Base-by-base conservation (phyloP, 202 grass and related monocot genomes). In the Panicum hallii region DNA sequence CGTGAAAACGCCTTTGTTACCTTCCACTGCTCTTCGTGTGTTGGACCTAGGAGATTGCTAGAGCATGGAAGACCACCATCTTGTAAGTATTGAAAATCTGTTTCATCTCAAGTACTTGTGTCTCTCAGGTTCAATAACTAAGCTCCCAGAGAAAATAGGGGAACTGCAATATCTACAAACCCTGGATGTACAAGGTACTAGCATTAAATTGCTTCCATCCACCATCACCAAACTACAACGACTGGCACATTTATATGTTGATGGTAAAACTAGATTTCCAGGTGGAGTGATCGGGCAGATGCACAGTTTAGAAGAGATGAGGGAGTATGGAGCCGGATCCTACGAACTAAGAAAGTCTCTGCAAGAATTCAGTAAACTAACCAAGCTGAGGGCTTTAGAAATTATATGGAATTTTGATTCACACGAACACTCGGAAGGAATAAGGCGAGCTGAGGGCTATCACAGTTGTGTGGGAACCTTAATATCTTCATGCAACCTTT, bases 381-480 rank as follows among this genome's bases (percentile, higher is more conserved):
- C 53, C 5, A 55, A 55, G 1, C 53, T 55, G 2, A 55, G 53
- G 17, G 8, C 17, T 8, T 56, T 56, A n/a, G 9, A n/a, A 8
- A 20, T n/a, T 20, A 20, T 0, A 20, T 20, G 17, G 5, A 0
- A n/a, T 20, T 56, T 8, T 7, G 14, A 55, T 55, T 55, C 0
- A 3, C 6, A 0, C 0, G 1, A 20, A 0, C 1, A 5, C 53
- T 8, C 17, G 0, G 53, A 54, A 19, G 15, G 17, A 55, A 1
- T 0, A 7, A 7, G 0, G 0, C 5, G 7, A 2, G 52, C 16
- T 55, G 52, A 19, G 4, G 15, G 1, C 15, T 7, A 0, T n/a
- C 16, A 56, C 17, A n/a, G 19, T 56, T 8, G n/a, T 20, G 53
- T 56, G 17, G 53, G 19, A 56, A n/a, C 53, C 0, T 56, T 56